Evolutionary conservation across 2,329 filamentous ascomycete genomes (phyloP).

Genomic region (Akanthomyces dipterigenus): DNA sequence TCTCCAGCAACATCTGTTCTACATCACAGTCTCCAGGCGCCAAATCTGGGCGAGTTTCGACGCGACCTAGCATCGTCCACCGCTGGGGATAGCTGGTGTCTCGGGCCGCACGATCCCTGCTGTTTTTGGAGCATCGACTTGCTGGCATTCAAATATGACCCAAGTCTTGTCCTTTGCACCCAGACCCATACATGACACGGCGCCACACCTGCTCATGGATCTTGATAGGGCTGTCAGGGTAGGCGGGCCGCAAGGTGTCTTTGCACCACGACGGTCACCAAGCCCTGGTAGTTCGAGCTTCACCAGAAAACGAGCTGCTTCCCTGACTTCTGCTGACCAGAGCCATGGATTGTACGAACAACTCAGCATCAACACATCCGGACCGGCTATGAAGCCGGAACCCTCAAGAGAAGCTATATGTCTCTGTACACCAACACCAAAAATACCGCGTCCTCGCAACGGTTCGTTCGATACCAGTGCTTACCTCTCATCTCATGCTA

Average conservation of each 20-base stretch:
- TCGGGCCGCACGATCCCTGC: background rate
- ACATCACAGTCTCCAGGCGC: background rate
- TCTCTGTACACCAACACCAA: constrained; percentile 49
- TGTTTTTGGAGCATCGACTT: constrained; percentile 4
- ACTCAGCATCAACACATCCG: constrained; percentile 22
- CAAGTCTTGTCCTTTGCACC: constrained; percentile 20
- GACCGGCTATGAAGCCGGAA: constrained; percentile 23
- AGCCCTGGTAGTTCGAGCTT: constrained; percentile 11
- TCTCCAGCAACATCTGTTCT: background rate
- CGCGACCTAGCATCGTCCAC: background rate
- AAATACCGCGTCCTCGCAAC: constrained; percentile 52
- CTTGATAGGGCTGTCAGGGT: constrained; percentile 17
- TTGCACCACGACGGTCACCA: constrained; percentile 12
- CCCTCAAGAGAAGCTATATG: constrained; percentile 42
- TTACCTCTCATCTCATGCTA: background rate
- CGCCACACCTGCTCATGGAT: constrained; percentile 17
- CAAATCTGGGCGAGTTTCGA: constrained; percentile 1
- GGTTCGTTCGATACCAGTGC: constrained; percentile 36
- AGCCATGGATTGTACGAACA: constrained; percentile 29
- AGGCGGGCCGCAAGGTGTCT: constrained; percentile 10
- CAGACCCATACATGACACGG: constrained; percentile 19
- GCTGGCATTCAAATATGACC: constrained; percentile 16
- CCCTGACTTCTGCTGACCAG: constrained; percentile 39
- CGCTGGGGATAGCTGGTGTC: background rate
- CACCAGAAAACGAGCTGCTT: constrained; percentile 37